Percentiles rank a stretch among this genome's conserved stretches.
Conservation (phyloP, 1,284 basidiomycete genomes). For the Ganoderma multipileum region DNA sequence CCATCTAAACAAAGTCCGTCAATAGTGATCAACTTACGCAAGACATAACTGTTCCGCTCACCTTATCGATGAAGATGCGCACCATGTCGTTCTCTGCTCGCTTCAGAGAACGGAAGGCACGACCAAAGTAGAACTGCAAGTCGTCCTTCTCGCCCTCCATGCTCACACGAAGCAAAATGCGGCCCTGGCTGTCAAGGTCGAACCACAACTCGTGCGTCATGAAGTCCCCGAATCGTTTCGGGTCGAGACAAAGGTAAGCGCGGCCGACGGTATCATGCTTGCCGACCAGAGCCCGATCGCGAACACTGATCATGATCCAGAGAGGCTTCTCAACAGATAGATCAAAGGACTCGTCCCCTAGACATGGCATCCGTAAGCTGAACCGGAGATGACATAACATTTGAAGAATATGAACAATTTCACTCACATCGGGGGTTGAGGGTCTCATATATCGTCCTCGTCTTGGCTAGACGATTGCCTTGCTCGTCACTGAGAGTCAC, state of each 20-base stretch:
- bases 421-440: constrained; percentile 86
- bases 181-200: constrained; percentile 88
- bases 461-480: constrained; percentile 92
- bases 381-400: constrained; percentile 1
- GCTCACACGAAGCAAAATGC: constrained; percentile 88
- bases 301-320: constrained; percentile 96
- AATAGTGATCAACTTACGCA: not conserved
- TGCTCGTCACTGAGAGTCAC: constrained; percentile 94
- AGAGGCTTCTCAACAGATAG: constrained; percentile 88
- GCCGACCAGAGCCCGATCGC: constrained; percentile 88
- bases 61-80: constrained; percentile 96
- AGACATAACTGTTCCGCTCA: constrained; percentile 41
- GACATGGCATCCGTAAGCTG: constrained; percentile 6
- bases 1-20: constrained; percentile 74
- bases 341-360: constrained; percentile 98
- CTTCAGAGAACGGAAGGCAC: constrained; percentile 94
- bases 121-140: constrained; percentile 96
- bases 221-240: constrained; percentile 88
- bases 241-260: constrained; percentile 93
- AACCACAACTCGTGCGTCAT: constrained; percentile 93
- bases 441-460: constrained; percentile 94
- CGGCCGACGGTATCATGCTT: constrained; percentile 93
- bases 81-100: constrained; percentile 97
- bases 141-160: constrained; percentile 99
- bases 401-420: not conserved